These are phyloP conservation scores for Aciculosporium take DNA, from an alignment of 2,329 filamentous ascomycete genomes.

Conservation along the genomic window DNA sequence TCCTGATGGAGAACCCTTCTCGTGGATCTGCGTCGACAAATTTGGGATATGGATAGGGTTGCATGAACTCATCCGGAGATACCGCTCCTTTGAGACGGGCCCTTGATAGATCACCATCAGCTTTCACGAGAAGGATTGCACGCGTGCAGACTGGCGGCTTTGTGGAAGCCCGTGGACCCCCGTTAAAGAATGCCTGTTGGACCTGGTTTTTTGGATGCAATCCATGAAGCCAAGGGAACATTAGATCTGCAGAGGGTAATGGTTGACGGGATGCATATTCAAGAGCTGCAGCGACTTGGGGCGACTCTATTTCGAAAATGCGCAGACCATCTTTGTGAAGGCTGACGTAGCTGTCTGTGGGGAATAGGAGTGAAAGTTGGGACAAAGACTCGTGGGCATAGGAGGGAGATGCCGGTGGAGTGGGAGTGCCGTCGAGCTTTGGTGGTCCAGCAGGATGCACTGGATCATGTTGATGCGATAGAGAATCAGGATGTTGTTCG, in stretches of 20 bases:
- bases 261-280: constrained; percentile 66
- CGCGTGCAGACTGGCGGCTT: constrained; percentile 61
- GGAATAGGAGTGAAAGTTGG: constrained; percentile 58
- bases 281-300: constrained; percentile 55
- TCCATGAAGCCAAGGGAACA: constrained; percentile 95
- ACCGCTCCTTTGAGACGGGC: constrained; percentile 80
- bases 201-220: constrained; percentile 78
- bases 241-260: constrained; percentile 66
- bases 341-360: constrained; percentile 48
- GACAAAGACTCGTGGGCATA: constrained; percentile 34
- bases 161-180: constrained; percentile 55
- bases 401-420: constrained; percentile 52
- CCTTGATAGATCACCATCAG: constrained; percentile 60
- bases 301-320: constrained; percentile 60
- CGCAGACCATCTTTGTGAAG: constrained; percentile 37
- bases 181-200: constrained; percentile 79
- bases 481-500: constrained; percentile 24
- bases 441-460: constrained; percentile 69
- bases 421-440: constrained; percentile 36
- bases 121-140: constrained; percentile 75
- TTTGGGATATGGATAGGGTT: constrained; percentile 32
- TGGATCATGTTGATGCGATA: constrained; percentile 87
- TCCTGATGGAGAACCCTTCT: constrained; percentile 87
- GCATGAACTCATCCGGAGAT: constrained; percentile 64
- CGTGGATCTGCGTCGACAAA: constrained; percentile 77